Percentiles rank a stretch among this genome's conserved stretches.
Conservation (phyloP, 1,139 yeast species). For the Geotrichum phurueaensis region DNA sequence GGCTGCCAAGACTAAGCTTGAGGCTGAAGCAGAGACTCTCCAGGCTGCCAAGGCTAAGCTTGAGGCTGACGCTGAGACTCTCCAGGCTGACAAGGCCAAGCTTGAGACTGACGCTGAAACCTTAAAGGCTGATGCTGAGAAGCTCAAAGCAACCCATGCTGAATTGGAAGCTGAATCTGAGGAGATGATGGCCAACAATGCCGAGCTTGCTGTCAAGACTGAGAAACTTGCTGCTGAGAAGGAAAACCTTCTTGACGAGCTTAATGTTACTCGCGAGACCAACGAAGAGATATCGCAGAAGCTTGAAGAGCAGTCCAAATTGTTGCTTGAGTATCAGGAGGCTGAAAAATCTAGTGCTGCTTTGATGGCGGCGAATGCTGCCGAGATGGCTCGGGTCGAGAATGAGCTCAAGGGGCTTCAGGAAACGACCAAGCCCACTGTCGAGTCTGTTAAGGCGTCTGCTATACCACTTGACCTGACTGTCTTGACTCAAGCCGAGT, state of each 20-base stretch:
- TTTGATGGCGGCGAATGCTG: slow-evolving; percentile 7
- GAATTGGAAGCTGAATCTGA: slow-evolving; percentile 3
- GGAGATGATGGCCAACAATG: background rate
- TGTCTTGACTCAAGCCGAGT: slow-evolving; percentile 5
- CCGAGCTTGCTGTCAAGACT: slow-evolving; percentile 2
- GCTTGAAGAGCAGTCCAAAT: slow-evolving; percentile 2
- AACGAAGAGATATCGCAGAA: background rate
- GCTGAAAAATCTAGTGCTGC: slow-evolving; percentile 9
- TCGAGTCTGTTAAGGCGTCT: slow-evolving; percentile 3
- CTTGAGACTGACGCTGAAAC: background rate
- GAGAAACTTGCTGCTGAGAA: background rate
- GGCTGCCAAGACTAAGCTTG: background rate
- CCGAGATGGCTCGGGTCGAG: slow-evolving; percentile 6
- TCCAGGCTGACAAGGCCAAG: background rate
- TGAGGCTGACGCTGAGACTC: background rate
- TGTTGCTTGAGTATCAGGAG: background rate
- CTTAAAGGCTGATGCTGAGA: slow-evolving; percentile 1
- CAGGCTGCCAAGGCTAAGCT: background rate
- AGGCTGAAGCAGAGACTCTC: background rate
- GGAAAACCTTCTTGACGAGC: background rate
- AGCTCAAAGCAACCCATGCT: background rate
- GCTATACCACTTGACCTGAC: slow-evolving; percentile 10
- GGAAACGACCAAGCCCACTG: slow-evolving; percentile 1
- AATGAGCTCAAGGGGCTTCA: slow-evolving; percentile 3
- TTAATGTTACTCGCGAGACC: background rate